Conservation (phyloP, 2,329 filamentous ascomycete species). For the Acrocalymma vagum region DNA sequence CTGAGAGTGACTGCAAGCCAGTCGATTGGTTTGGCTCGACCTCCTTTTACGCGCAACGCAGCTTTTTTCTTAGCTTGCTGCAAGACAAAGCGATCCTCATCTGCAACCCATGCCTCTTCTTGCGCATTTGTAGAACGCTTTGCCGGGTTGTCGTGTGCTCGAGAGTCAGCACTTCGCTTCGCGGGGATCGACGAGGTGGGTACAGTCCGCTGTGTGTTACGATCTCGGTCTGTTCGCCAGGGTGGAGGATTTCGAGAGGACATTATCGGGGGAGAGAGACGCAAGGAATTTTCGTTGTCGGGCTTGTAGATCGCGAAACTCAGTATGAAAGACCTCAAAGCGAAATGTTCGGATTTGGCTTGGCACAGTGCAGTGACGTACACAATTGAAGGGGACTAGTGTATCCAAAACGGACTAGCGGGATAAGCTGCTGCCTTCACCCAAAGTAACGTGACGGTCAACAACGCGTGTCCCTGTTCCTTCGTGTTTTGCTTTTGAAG, state of each 20-base stretch:
- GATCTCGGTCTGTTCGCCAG: conserved; percentile 37
- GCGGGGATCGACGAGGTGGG: conserved; percentile 43
- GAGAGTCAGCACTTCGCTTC: conserved; percentile 55
- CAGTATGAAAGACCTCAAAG: background rate
- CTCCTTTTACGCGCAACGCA: conserved; percentile 90
- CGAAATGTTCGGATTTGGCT: conserved; percentile 24
- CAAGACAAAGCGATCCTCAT: conserved; percentile 95
- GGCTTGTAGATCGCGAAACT: background rate
- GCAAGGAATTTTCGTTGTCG: conserved; percentile 1
- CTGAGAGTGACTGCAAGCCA: conserved; percentile 90
- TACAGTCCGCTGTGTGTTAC: conserved; percentile 27
- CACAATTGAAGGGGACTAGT: conserved; percentile 13
- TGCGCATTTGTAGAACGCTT: conserved; percentile 57
- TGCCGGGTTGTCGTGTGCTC: conserved; percentile 45
- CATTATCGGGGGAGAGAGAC: conserved; percentile 23
- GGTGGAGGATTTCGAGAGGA: conserved; percentile 42
- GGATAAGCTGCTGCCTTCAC: conserved; percentile 17
- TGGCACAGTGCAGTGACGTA: conserved; percentile 3
- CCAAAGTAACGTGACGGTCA: background rate
- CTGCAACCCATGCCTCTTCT: conserved; percentile 78
- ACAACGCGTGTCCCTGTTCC: background rate
- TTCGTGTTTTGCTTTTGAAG: too few species aligned
- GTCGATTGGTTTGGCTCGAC: conserved; percentile 90
- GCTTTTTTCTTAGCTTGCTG: conserved; percentile 99
- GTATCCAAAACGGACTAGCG: conserved; percentile 6